These are phyloP conservation scores for Coemansia sp. DNA, from an alignment of 192 early-diverging fungal species.

Conservation along the genomic window DNA sequence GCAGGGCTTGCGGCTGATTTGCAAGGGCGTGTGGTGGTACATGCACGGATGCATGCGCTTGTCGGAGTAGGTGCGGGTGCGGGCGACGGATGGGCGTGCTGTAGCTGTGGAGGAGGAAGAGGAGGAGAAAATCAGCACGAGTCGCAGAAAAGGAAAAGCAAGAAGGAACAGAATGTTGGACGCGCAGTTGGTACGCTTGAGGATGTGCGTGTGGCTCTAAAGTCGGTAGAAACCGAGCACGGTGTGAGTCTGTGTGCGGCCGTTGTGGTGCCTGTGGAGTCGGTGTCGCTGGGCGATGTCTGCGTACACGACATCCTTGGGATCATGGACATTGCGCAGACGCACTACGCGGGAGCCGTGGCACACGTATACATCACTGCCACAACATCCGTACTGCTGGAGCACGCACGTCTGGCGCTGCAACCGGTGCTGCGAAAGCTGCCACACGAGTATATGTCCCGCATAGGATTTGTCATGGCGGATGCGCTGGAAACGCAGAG, in stretches of 20 bases:
- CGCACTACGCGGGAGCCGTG: conserved; percentile 28
- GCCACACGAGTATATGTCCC: not conserved
- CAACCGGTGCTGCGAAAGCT: conserved; percentile 18
- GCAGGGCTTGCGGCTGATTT: conserved; percentile 16
- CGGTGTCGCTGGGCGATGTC: conserved; percentile 35
- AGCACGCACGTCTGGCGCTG: conserved; percentile 36
- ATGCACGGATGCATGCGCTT: conserved; percentile 21
- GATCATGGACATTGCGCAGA: conserved; percentile 17
- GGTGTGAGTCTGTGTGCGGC: conserved; percentile 16
- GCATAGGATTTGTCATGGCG: conserved; percentile 20
- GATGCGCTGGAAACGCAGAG: conserved; percentile 9
- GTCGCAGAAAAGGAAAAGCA: not conserved
- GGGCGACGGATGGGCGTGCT: not conserved
- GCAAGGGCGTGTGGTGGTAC: conserved; percentile 31
- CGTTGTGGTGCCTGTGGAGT: conserved; percentile 38
- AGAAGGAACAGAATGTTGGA: conserved; percentile 6
- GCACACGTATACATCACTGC: conserved; percentile 41
- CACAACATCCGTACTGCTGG: conserved; percentile 40
- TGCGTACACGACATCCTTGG: conserved; percentile 2
- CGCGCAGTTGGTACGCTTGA: conserved; percentile 35
- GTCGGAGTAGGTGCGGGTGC: not conserved
- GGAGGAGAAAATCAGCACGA: not conserved
- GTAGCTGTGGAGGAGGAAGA: conserved; percentile 5
- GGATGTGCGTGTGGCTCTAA: conserved; percentile 43
- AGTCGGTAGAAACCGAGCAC: conserved; percentile 12